Conservation (phyloP, 1,139 yeast species). For the Scheffersomyces titani region DNA sequence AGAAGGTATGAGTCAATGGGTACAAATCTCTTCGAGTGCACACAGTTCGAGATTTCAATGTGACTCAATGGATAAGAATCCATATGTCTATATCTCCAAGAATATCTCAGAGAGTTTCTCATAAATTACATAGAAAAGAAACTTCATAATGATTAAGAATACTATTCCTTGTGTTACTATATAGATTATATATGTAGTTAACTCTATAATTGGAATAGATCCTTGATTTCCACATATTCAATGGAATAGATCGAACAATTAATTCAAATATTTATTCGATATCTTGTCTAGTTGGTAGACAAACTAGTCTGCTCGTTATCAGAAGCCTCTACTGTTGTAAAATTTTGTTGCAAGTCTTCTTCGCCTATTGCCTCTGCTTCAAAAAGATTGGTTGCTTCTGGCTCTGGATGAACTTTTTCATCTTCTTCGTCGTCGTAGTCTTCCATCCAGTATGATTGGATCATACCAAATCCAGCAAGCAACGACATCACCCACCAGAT, state of each 20-base stretch:
- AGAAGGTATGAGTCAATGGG: neutral
- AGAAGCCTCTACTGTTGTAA: neutral
- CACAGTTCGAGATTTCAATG: neutral
- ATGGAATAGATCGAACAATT: neutral
- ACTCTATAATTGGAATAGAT: neutral
- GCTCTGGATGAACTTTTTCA: neutral
- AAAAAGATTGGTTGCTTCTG: neutral
- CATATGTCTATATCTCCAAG: neutral
- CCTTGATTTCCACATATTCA: neutral
- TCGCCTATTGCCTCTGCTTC: neutral
- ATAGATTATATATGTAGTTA: neutral
- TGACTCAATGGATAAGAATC: neutral
- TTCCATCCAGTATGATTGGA: constrained; percentile 17
- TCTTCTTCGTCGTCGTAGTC: constrained; percentile 15
- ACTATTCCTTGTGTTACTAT: neutral
- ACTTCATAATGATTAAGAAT: neutral
- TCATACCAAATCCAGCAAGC: constrained; percentile 16
- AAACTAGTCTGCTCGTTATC: neutral
- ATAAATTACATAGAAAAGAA: too few relatives aligned
- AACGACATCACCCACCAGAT: constrained; percentile 22
- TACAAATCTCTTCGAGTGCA: neutral
- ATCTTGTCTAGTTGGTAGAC: neutral
- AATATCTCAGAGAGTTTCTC: too few relatives aligned
- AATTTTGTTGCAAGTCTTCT: neutral
- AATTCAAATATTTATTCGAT: too few relatives aligned